Conservation (phyloP, 176 grass and related monocot genomes). For the Musa schizocarpa region DNA sequence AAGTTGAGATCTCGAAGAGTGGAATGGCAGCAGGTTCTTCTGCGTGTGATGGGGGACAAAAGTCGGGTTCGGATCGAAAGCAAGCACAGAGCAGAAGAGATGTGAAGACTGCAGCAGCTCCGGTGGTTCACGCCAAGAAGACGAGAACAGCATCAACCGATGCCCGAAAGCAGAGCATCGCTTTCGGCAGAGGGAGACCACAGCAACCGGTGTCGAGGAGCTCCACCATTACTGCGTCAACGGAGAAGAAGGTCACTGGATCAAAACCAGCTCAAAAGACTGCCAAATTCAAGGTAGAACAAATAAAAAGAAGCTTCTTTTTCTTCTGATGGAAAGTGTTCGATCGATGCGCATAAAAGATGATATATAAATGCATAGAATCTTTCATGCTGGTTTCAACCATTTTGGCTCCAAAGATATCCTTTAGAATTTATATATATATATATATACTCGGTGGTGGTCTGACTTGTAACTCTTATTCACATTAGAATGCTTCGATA, state of each 20-base stretch:
- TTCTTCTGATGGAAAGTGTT: neutral
- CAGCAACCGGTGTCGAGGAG: neutral
- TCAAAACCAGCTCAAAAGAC: neutral
- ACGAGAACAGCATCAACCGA: neutral
- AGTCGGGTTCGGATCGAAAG: neutral
- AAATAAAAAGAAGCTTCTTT: neutral
- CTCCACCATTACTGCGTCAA: neutral
- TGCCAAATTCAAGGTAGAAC: neutral
- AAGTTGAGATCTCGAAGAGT: conserved; percentile 12
- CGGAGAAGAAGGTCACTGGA: neutral
- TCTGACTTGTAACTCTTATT: too few species aligned
- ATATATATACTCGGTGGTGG: too few species aligned
- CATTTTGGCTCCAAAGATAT: too few species aligned
- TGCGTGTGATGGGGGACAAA: conserved; percentile 1
- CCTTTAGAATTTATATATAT: too few species aligned
- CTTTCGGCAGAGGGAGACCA: neutral
- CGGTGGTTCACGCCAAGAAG: neutral
- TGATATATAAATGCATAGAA: too few species aligned
- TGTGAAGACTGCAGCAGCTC: neutral
- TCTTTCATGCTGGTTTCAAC: too few species aligned
- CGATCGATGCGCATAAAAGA: too few species aligned
- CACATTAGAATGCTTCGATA: neutral
- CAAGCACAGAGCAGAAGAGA: conserved; percentile 12
- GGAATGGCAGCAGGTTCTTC: conserved; percentile 7
- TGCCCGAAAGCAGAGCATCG: neutral